Conservation (phyloP, 2,329 filamentous ascomycete species). For the Cladosporium sp. region DNA sequence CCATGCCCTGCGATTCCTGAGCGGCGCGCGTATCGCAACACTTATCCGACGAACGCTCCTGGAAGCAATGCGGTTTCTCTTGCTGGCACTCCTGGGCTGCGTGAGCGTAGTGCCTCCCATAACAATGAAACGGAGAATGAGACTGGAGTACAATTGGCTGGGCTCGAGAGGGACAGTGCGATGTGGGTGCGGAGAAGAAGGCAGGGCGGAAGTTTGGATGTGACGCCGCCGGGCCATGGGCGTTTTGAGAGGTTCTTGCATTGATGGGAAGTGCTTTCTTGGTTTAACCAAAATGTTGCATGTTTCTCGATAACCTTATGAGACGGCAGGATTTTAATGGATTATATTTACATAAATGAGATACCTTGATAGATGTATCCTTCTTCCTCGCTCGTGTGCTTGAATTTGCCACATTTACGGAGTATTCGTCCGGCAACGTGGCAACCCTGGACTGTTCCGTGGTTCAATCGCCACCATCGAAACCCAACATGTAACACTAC, state of each 20-base stretch:
- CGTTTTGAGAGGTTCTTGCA: constrained; percentile 34
- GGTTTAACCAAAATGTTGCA: not conserved
- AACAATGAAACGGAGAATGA: constrained; percentile 28
- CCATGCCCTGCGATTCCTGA: constrained; percentile 18
- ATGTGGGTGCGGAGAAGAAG: constrained; percentile 27
- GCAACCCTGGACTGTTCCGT: not conserved
- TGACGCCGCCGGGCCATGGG: constrained; percentile 35
- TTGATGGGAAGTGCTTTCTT: constrained; percentile 2
- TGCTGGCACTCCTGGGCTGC: constrained; percentile 5
- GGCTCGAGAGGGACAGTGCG: constrained; percentile 29
- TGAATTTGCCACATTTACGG: not conserved
- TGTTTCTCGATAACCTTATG: not conserved
- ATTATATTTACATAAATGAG: not conserved
- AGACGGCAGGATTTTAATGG: not conserved
- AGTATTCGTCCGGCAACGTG: not conserved
- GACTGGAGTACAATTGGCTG: constrained; percentile 25
- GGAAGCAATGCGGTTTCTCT: constrained; percentile 1
- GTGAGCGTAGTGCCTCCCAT: not conserved
- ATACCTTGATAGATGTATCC: not conserved
- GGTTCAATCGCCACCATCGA: not conserved
- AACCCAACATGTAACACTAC: not conserved
- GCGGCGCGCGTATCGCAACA: constrained; percentile 21
- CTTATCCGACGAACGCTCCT: constrained; percentile 20
- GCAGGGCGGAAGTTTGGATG: constrained; percentile 28
- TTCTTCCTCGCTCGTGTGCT: not conserved